Evolutionary conservation across 768 basidiomycete genomes (phyloP), one percentile per base, ranked within the genome.

Genomic region (Calocybe gangraenosa): DNA sequence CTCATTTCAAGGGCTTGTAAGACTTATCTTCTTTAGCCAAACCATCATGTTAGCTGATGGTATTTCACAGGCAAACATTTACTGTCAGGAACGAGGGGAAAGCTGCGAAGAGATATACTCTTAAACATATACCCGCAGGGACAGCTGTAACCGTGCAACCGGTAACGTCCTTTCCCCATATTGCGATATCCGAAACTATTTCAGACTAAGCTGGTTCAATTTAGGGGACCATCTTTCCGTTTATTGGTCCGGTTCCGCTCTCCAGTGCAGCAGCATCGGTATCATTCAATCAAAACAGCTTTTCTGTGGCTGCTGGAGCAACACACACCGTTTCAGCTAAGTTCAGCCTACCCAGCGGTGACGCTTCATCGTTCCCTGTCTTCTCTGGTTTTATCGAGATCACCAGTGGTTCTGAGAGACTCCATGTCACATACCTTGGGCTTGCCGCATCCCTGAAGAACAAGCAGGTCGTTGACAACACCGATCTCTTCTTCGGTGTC

Each of bases 301-400:
- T 85, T 57, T 71, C 66, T 13, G 61, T 84, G 20, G 53, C 31
- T 18, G 73, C 78, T 0, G 72, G 74, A 1, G 55, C 64, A 44
- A 62, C 69, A 4, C 65, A 66, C 22, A 57, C 58, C 20, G 65
- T 84, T 42, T 53, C 63, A 4, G 71, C 72, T 5, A 55, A 55
- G 17, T 75, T 86, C 63, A 66, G 60, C 0, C 67, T 1, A 63
- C 70, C 52, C 5, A 17, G 32, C 1, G 46, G 45, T 10, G 62
- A 78, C 46, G 65, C 74, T 21, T 58, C 67, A 21, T 65, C 71
- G 2, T 73, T 78, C 60, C 81, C 81, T 17, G 67, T 81, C 44
- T 82, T 74, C 63, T 78, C 77, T 23, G 82, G 81, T 6, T 81
- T 71, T 66, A 76, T 84, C 31, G 65, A 75, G 44, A 53, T 74